Conservation (phyloP, 495 filamentous ascomycete species). For the Pyrenula massariospora region DNA sequence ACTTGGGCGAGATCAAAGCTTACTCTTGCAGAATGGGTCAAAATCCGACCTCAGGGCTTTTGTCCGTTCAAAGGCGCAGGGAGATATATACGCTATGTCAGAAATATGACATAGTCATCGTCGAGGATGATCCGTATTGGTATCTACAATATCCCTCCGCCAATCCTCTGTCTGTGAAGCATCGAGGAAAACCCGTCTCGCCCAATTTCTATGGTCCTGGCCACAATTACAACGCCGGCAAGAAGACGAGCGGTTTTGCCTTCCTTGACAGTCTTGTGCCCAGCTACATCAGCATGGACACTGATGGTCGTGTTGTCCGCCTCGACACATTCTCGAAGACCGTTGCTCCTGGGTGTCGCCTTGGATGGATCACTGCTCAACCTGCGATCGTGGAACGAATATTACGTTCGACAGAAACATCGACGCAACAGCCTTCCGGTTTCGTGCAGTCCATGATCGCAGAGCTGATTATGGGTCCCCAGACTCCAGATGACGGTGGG, state of each 20-base stretch:
- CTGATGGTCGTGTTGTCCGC: slow-evolving; percentile 76
- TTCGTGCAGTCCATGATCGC: slow-evolving; percentile 79
- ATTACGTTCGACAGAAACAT: slow-evolving; percentile 56
- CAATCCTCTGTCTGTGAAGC: slow-evolving; percentile 19
- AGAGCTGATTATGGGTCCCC: slow-evolving; percentile 61
- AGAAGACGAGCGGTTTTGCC: slow-evolving; percentile 51
- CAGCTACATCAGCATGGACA: slow-evolving; percentile 63
- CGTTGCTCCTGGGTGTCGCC: slow-evolving; percentile 60
- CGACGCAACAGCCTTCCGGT: slow-evolving; percentile 74
- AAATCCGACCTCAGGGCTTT: slow-evolving; percentile 73
- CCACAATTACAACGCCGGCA: slow-evolving; percentile 33
- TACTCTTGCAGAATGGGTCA: slow-evolving; percentile 57
- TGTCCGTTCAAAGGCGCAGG: slow-evolving; percentile 57
- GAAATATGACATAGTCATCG: slow-evolving; percentile 79
- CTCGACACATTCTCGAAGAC: slow-evolving; percentile 80
- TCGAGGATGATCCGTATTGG: slow-evolving; percentile 96
- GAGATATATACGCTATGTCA: slow-evolving; percentile 73
- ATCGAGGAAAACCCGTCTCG: slow-evolving; percentile 14
- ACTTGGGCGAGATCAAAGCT: not conserved
- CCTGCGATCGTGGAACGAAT: slow-evolving; percentile 65
- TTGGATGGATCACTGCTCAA: slow-evolving; percentile 75
- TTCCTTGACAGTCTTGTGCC: slow-evolving; percentile 82
- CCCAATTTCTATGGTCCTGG: slow-evolving; percentile 1
- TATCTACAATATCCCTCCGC: slow-evolving; percentile 80
- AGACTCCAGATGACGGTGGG: slow-evolving; percentile 21